Conservation (phyloP, 2,329 filamentous ascomycete species). For the Alternaria brassicicola region DNA sequence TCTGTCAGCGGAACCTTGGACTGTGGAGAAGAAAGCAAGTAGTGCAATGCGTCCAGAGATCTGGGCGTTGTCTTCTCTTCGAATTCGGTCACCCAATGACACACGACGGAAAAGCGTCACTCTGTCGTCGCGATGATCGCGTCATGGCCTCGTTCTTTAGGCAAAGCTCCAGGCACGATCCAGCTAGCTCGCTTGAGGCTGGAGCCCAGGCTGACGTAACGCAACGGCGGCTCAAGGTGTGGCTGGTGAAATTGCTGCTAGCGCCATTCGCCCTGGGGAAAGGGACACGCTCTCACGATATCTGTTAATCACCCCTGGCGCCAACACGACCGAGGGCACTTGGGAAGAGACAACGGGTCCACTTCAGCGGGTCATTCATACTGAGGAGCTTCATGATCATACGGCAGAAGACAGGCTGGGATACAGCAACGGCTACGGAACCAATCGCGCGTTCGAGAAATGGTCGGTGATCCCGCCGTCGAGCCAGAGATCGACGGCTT, state of each 20-base stretch:
- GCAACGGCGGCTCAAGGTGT: not conserved
- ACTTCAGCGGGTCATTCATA: slow-evolving; percentile 4
- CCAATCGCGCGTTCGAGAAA: slow-evolving; percentile 45
- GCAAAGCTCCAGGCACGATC: slow-evolving; percentile 21
- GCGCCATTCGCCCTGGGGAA: slow-evolving; percentile 30
- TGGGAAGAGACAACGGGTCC: slow-evolving; percentile 9
- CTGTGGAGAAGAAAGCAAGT: slow-evolving; percentile 13
- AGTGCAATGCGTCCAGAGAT: slow-evolving; percentile 1
- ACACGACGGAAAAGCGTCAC: slow-evolving; percentile 13
- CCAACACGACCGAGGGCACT: slow-evolving; percentile 6
- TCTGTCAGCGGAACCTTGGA: not conserved
- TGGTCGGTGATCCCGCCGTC: slow-evolving; percentile 77
- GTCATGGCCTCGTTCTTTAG: slow-evolving; percentile 37
- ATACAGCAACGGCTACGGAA: slow-evolving; percentile 29
- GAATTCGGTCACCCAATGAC: slow-evolving; percentile 11
- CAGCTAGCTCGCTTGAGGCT: slow-evolving; percentile 25
- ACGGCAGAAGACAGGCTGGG: slow-evolving; percentile 24
- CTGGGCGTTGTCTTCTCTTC: slow-evolving; percentile 1
- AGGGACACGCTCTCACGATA: slow-evolving; percentile 39
- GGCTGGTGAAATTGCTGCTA: slow-evolving; percentile 9
- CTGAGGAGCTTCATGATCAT: slow-evolving; percentile 24
- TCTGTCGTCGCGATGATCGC: slow-evolving; percentile 33
- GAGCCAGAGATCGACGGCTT: slow-evolving; percentile 77
- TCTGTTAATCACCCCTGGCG: slow-evolving; percentile 25
- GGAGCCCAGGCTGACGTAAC: slow-evolving; percentile 26